A percentile compares a stretch with the other conserved stretches of the same genome.
phyloP scores from a whole-genome alignment of 176 grass and related monocot genomes.

The Phoenix roebelenii region DNA sequence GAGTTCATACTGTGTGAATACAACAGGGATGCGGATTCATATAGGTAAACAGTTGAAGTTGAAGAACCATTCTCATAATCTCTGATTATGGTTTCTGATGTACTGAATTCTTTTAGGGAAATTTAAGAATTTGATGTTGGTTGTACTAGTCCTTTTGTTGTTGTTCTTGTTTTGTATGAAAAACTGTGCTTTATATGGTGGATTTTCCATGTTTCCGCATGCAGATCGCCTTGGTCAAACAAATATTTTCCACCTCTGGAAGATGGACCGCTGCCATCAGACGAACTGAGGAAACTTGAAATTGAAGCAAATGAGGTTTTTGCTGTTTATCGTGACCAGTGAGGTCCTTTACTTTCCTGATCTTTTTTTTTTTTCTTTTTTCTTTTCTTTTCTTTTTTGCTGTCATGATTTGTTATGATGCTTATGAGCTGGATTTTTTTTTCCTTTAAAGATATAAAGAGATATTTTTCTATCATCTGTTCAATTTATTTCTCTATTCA shows the following conservation, averaged over 20 bases:
- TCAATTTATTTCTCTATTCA: too few relatives aligned
- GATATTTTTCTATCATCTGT: background rate
- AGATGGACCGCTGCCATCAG: slow-evolving; percentile 74
- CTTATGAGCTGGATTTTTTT: too few relatives aligned
- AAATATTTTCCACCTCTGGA: slow-evolving; percentile 79
- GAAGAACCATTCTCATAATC: too few relatives aligned
- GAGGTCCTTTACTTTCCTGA: slow-evolving; percentile 25
- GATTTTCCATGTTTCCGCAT: slow-evolving; percentile 5
- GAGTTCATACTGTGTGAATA: slow-evolving; percentile 95
- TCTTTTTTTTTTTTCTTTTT: background rate
- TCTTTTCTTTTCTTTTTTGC: too few relatives aligned
- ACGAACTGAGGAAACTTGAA: slow-evolving; percentile 69
- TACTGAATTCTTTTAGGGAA: too few relatives aligned
- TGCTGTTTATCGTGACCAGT: slow-evolving; percentile 91
- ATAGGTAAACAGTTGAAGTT: slow-evolving; percentile 32
- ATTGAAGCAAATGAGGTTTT: slow-evolving; percentile 92
- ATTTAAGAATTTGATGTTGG: too few relatives aligned
- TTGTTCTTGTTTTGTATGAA: too few relatives aligned
- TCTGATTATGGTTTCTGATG: too few relatives aligned
- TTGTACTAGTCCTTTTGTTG: too few relatives aligned
- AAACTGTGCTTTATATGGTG: background rate
- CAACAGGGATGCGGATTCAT: slow-evolving; percentile 91
- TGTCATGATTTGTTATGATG: too few relatives aligned
- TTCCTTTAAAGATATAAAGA: too few relatives aligned
- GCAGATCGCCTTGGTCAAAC: slow-evolving; percentile 97